Evolutionary conservation across 2,329 filamentous ascomycete species (phyloP).

Genomic region (Emericellopsis cladophorae): DNA sequence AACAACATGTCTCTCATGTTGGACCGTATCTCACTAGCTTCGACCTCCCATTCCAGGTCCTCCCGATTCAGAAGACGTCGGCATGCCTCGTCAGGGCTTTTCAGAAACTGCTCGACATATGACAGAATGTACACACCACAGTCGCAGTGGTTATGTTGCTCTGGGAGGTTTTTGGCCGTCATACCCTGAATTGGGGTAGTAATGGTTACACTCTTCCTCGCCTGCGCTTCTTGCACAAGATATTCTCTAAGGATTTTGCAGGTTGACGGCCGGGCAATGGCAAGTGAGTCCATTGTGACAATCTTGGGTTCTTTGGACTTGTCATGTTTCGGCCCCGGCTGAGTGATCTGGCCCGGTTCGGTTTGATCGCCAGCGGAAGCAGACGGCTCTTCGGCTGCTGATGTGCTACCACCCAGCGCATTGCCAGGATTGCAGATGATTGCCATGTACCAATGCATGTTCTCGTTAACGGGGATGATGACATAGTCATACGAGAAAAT

Average conservation of each 20-base stretch:
- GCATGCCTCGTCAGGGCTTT: conserved; percentile 59
- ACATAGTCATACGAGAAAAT: conserved; percentile 80
- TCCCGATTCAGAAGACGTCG: conserved; percentile 51
- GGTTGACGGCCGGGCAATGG: conserved; percentile 48
- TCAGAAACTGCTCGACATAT: conserved; percentile 73
- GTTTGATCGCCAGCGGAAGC: neutral
- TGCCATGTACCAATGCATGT: conserved; percentile 83
- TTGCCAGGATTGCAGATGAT: conserved; percentile 83
- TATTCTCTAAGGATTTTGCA: conserved; percentile 64
- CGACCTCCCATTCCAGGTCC: conserved; percentile 35
- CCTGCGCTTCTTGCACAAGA: conserved; percentile 57
- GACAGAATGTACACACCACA: conserved; percentile 80
- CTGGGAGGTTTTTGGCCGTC: conserved; percentile 63
- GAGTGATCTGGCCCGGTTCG: neutral
- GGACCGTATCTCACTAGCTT: conserved; percentile 45
- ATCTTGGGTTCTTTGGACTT: conserved; percentile 47
- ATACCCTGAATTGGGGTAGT: conserved; percentile 30
- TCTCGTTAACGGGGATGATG: conserved; percentile 82
- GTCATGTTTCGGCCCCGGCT: neutral
- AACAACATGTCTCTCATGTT: conserved; percentile 57
- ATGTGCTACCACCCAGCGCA: conserved; percentile 27
- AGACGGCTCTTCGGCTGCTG: conserved; percentile 7
- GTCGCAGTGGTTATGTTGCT: conserved; percentile 75
- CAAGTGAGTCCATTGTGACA: conserved; percentile 79
- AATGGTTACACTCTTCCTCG: conserved; percentile 38